Evolutionary conservation across 495 filamentous ascomycete species (phyloP).

Genomic region (Talaromyces trachyspermus): DNA sequence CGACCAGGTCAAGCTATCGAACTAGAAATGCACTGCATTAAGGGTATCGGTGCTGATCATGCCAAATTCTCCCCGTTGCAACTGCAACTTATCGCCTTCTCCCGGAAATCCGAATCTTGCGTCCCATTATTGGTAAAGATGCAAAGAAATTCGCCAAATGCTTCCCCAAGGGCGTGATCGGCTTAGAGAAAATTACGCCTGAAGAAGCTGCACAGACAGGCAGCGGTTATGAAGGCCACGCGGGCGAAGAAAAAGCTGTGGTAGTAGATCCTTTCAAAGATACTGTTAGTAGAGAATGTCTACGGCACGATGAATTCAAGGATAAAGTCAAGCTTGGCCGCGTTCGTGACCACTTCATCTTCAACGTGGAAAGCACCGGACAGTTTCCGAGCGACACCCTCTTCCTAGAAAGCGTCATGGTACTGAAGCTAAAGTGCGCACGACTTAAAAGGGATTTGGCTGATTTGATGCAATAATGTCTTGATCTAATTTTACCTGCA

Average conservation of each 20-base stretch:
- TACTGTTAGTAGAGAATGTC: conserved; percentile 86
- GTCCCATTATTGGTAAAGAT: conserved; percentile 76
- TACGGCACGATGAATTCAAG: conserved; percentile 89
- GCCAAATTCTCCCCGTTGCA: conserved; percentile 97
- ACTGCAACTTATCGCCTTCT: conserved; percentile 88
- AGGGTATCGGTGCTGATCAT: conserved; percentile 91
- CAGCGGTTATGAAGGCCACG: conserved; percentile 64
- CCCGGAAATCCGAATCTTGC: conserved; percentile 72
- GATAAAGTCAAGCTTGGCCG: conserved; percentile 91
- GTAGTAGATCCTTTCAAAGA: conserved; percentile 77
- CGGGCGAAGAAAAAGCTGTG: conserved; percentile 73
- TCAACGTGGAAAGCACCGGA: conserved; percentile 86
- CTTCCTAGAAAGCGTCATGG: conserved; percentile 79
- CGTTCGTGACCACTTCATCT: conserved; percentile 93
- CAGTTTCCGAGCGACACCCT: conserved; percentile 86
- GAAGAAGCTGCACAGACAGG: conserved; percentile 54
- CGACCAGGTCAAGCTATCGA: conserved; percentile 83
- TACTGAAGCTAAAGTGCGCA: conserved; percentile 72
- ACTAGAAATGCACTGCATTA: conserved; percentile 79
- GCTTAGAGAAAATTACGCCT: conserved; percentile 59
- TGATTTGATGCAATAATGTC: conserved; percentile 42
- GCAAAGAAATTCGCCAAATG: conserved; percentile 85
- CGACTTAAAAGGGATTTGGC: conserved; percentile 55
- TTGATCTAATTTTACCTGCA: conserved; percentile 10
- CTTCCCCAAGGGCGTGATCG: conserved; percentile 87